Conservation (phyloP, 441 rosid species). For the Gossypium schwendimanii region DNA sequence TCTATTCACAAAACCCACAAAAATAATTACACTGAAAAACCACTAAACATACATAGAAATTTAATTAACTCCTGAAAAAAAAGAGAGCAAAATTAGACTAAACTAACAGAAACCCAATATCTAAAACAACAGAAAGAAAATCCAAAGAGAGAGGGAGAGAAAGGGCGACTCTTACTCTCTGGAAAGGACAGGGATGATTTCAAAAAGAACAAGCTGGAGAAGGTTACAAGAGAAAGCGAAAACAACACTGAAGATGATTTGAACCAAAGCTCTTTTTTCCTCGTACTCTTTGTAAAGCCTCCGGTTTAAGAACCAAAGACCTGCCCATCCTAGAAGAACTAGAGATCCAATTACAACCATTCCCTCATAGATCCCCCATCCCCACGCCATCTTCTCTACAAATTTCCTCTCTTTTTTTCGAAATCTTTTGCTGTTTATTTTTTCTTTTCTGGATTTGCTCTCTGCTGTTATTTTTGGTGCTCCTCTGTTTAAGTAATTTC, state of each 20-base stretch:
- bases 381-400: slow-evolving; percentile 50
- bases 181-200: slow-evolving; percentile 89
- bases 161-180: slow-evolving; percentile 43
- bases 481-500: background rate
- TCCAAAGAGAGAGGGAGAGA: background rate
- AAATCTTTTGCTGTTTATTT: background rate
- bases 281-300: slow-evolving; percentile 95
- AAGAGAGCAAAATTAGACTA: background rate
- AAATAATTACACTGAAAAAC: background rate
- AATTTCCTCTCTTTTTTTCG: background rate
- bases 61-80: background rate
- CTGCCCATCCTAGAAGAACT: slow-evolving; percentile 71
- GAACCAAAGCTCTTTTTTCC: slow-evolving; percentile 84
- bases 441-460: background rate
- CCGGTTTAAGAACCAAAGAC: slow-evolving; percentile 83
- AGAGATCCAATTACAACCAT: slow-evolving; percentile 61
- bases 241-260: slow-evolving; percentile 89
- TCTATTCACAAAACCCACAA: background rate
- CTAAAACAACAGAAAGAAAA: background rate
- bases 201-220: slow-evolving; percentile 94
- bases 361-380: slow-evolving; percentile 69
- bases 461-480: background rate
- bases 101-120: background rate
- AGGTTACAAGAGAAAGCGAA: slow-evolving; percentile 97
- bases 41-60: background rate